A percentile compares a stretch with the other conserved stretches of the same genome.
Conservation (phyloP, 768 basidiomycete genomes). For the Lenzites betulinus region DNA sequence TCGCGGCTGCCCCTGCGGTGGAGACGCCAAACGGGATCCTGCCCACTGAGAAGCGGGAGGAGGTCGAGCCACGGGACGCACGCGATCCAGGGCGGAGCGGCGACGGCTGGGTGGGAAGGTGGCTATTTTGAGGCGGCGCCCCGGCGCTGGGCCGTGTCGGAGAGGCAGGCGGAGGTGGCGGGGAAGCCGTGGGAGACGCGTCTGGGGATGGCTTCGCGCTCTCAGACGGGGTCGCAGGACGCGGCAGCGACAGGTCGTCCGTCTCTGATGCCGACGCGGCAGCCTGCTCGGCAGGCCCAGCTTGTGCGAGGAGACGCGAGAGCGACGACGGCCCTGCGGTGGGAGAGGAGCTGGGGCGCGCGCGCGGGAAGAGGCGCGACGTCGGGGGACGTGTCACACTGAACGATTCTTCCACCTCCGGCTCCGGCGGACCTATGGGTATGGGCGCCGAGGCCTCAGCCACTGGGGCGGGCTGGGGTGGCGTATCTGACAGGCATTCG, state of each 20-base stretch:
- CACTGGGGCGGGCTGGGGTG: constrained; percentile 12
- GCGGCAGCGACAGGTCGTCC: constrained; percentile 19
- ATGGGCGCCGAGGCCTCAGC: constrained; percentile 41
- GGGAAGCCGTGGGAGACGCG: constrained; percentile 9
- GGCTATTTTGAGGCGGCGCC: constrained; percentile 21
- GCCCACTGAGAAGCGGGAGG: constrained; percentile 67
- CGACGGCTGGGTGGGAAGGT: constrained; percentile 39
- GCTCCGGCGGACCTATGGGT: constrained; percentile 63
- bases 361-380: constrained; percentile 67
- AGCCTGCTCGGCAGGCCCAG: constrained; percentile 31
- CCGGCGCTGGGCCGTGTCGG: constrained; percentile 27
- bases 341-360: constrained; percentile 67
- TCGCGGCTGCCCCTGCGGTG: constrained; percentile 38
- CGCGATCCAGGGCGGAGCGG: constrained; percentile 75
- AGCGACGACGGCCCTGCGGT: constrained; percentile 76
- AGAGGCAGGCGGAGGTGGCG: constrained; percentile 7
- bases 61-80: constrained; percentile 66
- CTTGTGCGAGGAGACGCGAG: constrained; percentile 78
- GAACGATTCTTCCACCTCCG: constrained; percentile 76
- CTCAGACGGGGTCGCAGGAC: constrained; percentile 5
- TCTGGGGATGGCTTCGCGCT: constrained; percentile 3
- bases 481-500: constrained; percentile 8
- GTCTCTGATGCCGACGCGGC: constrained; percentile 39
- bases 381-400: constrained; percentile 64
- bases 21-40: constrained; percentile 63